Percentiles rank a stretch among this genome's conserved stretches.
phyloP scores from a whole-genome alignment of 2,329 filamentous ascomycete genomes.

The Drechslerella coelobrocha region DNA sequence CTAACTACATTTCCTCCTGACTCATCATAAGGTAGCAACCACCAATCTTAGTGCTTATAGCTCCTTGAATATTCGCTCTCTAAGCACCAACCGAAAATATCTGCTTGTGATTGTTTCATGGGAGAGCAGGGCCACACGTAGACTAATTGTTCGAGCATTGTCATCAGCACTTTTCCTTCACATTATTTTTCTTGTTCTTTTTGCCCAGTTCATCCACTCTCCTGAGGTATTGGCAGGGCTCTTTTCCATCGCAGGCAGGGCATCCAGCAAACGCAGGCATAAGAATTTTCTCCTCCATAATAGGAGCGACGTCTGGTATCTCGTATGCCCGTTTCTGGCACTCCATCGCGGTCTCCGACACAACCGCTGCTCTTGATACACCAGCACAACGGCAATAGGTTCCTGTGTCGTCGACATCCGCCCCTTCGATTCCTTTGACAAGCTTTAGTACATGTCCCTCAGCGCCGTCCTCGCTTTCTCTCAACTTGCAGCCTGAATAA shows the following conservation, averaged over 20 bases:
- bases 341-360: neutral
- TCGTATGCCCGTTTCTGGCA: neutral
- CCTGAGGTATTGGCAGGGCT: neutral
- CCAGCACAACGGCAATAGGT: neutral
- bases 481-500: conserved; percentile 4
- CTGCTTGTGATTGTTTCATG: no score
- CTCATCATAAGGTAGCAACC: no score
- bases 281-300: neutral
- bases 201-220: neutral
- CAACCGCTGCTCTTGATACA: neutral
- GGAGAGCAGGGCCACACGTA: no score
- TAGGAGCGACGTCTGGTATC: no score
- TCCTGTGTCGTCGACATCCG: neutral
- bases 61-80: no score
- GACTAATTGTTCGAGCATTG: no score
- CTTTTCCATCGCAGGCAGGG: conserved; percentile 11
- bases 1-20: no score
- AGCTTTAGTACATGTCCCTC: conserved; percentile 8
- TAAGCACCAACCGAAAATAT: no score
- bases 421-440: neutral
- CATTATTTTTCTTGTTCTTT: neutral
- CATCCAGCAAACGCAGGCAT: conserved; percentile 24
- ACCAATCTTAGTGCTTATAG: no score
- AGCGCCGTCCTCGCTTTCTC: neutral
- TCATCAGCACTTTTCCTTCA: neutral